Evolutionary conservation across 106 monocot genomes (phyloP), one percentile per base, ranked within the genome.

Genomic region (Posidonia australis): DNA sequence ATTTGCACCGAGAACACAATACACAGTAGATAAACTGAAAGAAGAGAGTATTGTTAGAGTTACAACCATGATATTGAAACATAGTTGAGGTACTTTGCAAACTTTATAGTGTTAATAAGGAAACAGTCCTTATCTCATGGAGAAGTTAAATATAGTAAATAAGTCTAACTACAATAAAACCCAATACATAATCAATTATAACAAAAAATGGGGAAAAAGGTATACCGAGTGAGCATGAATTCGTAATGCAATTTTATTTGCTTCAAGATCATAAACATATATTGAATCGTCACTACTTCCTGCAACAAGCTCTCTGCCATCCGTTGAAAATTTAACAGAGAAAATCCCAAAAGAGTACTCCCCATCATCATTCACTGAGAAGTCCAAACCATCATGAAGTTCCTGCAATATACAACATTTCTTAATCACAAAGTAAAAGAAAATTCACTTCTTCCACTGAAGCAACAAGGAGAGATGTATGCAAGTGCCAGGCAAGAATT

Each of bases 261-360:
- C 83, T 71, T 83, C 79, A 51, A 89, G 71, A 68, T 94, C 89
- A 78, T 86, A 94, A 62, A 94, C 74, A 78, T 81, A 84, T 65
- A 94, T 78, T 18, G 86, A 79, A 58, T 84, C 70, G 70, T 89
- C 84, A 72, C 64, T 90, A 21, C 69, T 84, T 64, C 94, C 94
- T 65, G 94, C 94, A 67, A 89, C 80, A 76, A 90, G 70, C 32
- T 94, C 94, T 62, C 84, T 77, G 18, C 94, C 89, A 78, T 94
- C 86, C 63, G 76, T 80, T 70, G 94, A 94, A 84, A 89, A 89
- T 70, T 90, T 90, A 5, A 94, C 69, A 49, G 94, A 90, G 68
- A 94, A 94, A 70, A 90, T 80, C 13, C 94, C 86, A 78, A 94
- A 90, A 32, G 82, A 72, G 52, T 72, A 70, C 55, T 47, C 74